A percentile compares a stretch with the other conserved stretches of the same genome.
Evolutionary conservation across 164 flowering plant species (phyloP).

Genomic region (Euptelea pleiosperma): DNA sequence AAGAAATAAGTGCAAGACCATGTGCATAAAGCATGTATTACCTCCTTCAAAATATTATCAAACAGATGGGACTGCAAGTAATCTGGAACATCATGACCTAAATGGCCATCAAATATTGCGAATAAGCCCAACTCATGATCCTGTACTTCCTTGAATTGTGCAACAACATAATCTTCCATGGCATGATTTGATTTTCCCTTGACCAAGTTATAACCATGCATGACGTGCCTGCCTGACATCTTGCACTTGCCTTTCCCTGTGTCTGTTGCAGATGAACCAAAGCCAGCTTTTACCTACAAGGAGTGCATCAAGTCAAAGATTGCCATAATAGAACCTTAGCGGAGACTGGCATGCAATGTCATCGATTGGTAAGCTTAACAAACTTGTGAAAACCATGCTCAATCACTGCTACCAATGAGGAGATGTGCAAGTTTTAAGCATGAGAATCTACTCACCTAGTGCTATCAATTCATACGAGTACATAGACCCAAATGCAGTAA

Average conservation of each 20-base stretch:
- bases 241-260: constrained; percentile 91
- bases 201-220: constrained; percentile 79
- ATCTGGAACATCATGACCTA: constrained; percentile 74
- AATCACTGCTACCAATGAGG: too few relatives aligned
- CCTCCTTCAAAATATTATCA: constrained; percentile 84
- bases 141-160: constrained; percentile 65
- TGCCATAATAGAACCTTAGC: background rate
- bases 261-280: constrained; percentile 54
- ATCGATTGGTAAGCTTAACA: too few relatives aligned
- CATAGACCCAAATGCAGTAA: background rate
- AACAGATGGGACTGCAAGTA: constrained; percentile 71
- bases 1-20: too few relatives aligned
- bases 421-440: too few relatives aligned
- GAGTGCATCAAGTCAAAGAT: background rate
- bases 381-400: too few relatives aligned
- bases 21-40: constrained; percentile 18
- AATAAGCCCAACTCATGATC: constrained; percentile 82
- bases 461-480: too few relatives aligned
- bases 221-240: constrained; percentile 51
- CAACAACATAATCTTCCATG: constrained; percentile 89
- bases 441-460: too few relatives aligned
- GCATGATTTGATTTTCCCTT: constrained; percentile 73
- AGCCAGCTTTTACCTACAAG: constrained; percentile 69
- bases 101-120: constrained; percentile 96
- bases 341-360: background rate